These are phyloP conservation scores for Eremothecium coryli DNA, from an alignment of 1,139 yeast species.

Conservation along the genomic window DNA sequence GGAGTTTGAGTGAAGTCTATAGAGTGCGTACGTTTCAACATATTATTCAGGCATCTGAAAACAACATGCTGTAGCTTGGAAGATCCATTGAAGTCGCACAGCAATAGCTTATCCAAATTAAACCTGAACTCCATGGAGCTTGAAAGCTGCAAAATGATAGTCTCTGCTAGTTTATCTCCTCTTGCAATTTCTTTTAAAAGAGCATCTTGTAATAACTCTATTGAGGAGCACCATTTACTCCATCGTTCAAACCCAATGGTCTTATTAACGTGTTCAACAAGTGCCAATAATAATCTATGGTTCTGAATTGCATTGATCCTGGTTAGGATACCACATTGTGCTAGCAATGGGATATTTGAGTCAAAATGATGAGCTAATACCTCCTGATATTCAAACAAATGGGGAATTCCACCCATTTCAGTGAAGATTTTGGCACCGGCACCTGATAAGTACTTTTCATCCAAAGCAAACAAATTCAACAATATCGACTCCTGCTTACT, in stretches of 20 bases:
- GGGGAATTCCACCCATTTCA: constrained; percentile 23
- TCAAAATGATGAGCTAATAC: constrained; percentile 12
- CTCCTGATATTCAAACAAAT: constrained; percentile 13
- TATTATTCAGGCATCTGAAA: constrained; percentile 21
- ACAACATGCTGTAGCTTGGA: constrained; percentile 13
- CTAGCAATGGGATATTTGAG: constrained; percentile 9
- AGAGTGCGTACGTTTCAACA: constrained; percentile 7
- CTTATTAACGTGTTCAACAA: constrained; percentile 5
- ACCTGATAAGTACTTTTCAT: constrained; percentile 6
- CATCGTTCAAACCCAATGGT: constrained; percentile 10
- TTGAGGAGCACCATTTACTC: constrained; percentile 24
- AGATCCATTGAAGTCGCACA: constrained; percentile 3
- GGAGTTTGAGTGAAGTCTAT: constrained; percentile 6
- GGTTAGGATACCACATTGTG: constrained; percentile 23
- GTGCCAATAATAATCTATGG: constrained; percentile 13
- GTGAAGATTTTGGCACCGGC: constrained; percentile 12
- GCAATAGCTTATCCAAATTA: constrained; percentile 6
- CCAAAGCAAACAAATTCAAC: constrained; percentile 6
- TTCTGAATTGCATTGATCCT: constrained; percentile 13
- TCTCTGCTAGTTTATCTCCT: constrained; percentile 18
- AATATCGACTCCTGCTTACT: not conserved
- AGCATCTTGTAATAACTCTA: constrained; percentile 11
- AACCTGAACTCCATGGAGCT: constrained; percentile 6
- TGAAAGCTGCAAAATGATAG: constrained; percentile 21
- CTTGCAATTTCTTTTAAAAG: constrained; percentile 8